Percentiles rank a stretch among this genome's conserved stretches.
phyloP scores from a whole-genome alignment of 202 grass and related monocot species.

The Setaria italica region DNA sequence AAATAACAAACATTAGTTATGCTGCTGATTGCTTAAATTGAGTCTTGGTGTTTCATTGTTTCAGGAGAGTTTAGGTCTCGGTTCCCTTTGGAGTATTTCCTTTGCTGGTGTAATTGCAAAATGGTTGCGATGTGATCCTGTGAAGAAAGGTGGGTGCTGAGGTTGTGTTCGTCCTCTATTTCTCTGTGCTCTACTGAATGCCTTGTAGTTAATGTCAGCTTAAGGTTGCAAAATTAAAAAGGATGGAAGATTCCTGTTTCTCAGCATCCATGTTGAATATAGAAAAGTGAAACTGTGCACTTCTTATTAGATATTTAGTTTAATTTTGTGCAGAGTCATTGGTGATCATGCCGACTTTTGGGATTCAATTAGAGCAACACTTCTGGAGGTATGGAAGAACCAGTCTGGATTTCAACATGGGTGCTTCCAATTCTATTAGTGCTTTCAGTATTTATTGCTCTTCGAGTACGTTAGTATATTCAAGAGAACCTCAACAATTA shows the following conservation, averaged over 20 bases:
- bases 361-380: conserved; percentile 76
- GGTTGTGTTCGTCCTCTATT: neutral
- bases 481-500: neutral
- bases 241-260: neutral
- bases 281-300: neutral
- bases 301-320: conserved; percentile 24
- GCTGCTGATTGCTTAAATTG: neutral
- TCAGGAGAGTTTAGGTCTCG: conserved; percentile 58
- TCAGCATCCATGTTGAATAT: neutral
- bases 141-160: conserved; percentile 72
- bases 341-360: conserved; percentile 78
- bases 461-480: neutral
- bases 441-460: neutral
- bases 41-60: conserved; percentile 34
- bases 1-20: neutral
- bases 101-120: conserved; percentile 56
- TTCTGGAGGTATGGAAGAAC: conserved; percentile 69
- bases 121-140: conserved; percentile 59
- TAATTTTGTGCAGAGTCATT: conserved; percentile 62
- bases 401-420: neutral
- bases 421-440: neutral
- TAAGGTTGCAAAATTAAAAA: neutral
- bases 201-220: neutral
- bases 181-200: neutral
- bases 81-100: conserved; percentile 68